Base-by-base conservation (phyloP, 2,329 filamentous ascomycete genomes). In the Ustilaginoidea virens region DNA sequence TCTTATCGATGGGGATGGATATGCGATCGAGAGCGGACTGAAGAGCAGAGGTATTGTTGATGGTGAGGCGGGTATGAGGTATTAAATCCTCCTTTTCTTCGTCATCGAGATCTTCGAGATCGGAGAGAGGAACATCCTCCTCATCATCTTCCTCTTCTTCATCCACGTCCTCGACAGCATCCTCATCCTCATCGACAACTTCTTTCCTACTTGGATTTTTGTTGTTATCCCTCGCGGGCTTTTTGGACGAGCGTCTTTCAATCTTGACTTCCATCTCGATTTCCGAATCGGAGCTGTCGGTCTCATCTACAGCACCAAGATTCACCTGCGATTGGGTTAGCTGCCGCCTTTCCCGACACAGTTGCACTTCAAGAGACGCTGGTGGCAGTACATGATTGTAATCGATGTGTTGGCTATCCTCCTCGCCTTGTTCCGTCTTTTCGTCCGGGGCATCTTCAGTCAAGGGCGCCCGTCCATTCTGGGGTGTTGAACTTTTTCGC, bases 11-110 rank as follows among this genome's bases (percentile, higher is more conserved):
- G 10, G 80, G 72, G 29, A 90, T 61, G 23, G 52, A 39, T 51
- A 92, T 83, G 43, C 86, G 82, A 47, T 80, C 79, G 36, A 92
- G 67, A 9, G 83, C 74, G 41, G 80, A 66, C 39, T 73, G 70
- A 29, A 98, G 80, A 19, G 87, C 90, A 39, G 80, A 65, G 30
- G 80, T 86, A 62, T 98, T 98, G 69, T 98, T 94, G 61, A 96
- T 96, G 30, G 86, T 94, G 40, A 94, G 75, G 44, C 85, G 80
- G 51, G 90, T 83, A 58, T 92, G 80, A 11, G 85, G 82, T 36
- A 92, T 73, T 23, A 93, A 69, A 47, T 93, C 86, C 55, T 81
- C 81, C 44, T 73, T 78, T 44, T 92, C 85, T 38, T 81, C 80
- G 13, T 80, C 82, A 30, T 80, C 60, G 17, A 74, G 58, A 29